A percentile compares a stretch with the other conserved stretches of the same genome.
Conservation (phyloP, 306 rosid genomes). For the Citrullus amarus region DNA sequence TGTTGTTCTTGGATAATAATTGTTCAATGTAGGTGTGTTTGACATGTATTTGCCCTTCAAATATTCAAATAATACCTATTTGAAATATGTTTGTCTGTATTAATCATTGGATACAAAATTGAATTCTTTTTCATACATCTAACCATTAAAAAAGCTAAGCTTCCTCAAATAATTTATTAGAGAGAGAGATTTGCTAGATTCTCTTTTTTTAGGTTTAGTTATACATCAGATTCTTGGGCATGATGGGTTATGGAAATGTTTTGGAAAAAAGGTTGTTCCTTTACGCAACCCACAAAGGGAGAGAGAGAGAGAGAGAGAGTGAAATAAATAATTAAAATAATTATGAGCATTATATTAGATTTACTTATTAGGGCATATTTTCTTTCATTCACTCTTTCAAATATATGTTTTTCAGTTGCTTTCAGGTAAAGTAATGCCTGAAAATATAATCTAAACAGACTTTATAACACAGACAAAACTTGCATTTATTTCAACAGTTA, state of each 20-base stretch:
- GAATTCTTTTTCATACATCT: no score
- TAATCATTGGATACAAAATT: not conserved
- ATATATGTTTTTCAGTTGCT: not conserved
- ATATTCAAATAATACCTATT: no score
- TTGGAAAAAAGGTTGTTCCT: not conserved
- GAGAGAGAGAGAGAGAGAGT: not conserved
- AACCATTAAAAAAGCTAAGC: no score
- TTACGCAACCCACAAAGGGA: not conserved
- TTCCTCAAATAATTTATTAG: not conserved
- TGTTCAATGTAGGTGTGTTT: no score
- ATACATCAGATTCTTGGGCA: not conserved
- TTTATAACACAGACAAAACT: not conserved
- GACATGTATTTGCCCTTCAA: no score
- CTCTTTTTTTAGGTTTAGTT: not conserved
- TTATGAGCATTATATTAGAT: not conserved
- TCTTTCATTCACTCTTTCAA: conserved; percentile 2
- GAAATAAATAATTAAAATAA: not conserved
- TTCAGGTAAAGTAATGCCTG: not conserved
- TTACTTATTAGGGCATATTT: not conserved
- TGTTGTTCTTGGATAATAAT: no score
- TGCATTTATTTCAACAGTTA: conserved; percentile 5
- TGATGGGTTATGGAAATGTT: not conserved
- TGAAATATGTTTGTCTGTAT: not conserved
- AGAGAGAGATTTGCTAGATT: not conserved
- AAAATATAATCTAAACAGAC: not conserved